Evolutionary conservation across 306 rosid genomes (phyloP), one percentile per base, ranked within the genome.

Genomic region (Nissolia schottii): DNA sequence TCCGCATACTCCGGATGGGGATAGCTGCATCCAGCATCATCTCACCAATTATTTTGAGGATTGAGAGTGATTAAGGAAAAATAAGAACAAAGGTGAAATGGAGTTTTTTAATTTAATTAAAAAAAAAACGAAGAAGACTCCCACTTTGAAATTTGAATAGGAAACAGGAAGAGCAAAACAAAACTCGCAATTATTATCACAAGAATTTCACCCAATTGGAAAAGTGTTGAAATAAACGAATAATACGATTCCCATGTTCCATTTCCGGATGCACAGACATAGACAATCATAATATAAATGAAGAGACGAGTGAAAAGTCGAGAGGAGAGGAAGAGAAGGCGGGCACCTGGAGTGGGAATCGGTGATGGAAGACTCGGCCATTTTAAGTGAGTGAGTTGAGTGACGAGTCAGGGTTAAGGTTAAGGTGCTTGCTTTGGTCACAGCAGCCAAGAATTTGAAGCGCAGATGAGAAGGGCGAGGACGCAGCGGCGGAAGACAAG

Each of bases 1-100:
- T 94, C 98, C 7, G 94, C 87, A 75, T 75, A 85, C 25, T 83
- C 78, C 11, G 79, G 77, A 79, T 55, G 74, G 20, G 76, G 34
- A 58, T 60, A 38, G 80, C 96, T 89, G 70, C 41, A 74, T 46
- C 63, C 27, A 68, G 19, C 49, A 73, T 34, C 59, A 34, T 11
- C 61, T 71, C 38, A 28, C 32, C 63, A 60, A 55, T 79, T 70
- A 79, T 71, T 56, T 70, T 70, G 11, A 64, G 45, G 75, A 41
- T 70, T 70, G 11, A 64, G 45, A 77, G 35, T 7, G 25, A 61
- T 10, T 9, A 45, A 64, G 50, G 3, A 46, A 20, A 12, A 45
- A 18, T 27, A 45, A 61, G 38, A 27, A 56, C 6, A 2, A 18
- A 15, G 22, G 31, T 16, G n/a, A 8, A 24, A 53, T 38, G 40